Percentiles rank a stretch among this genome's conserved stretches.
phyloP scores from a whole-genome alignment of 2,329 filamentous ascomycete genomes.

The Aspergillus neoniger region DNA sequence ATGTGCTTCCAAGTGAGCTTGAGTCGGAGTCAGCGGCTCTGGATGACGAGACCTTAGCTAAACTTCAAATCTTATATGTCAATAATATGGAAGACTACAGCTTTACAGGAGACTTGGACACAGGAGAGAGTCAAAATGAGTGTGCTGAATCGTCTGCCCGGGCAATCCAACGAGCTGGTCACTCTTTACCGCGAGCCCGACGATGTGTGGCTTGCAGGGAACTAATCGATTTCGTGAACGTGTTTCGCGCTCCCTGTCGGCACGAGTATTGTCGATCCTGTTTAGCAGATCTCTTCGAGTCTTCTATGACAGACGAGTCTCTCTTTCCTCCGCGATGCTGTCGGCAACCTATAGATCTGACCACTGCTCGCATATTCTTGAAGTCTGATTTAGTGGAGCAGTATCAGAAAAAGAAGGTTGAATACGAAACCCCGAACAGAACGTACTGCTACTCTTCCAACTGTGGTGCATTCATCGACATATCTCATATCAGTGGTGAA shows the following conservation, averaged over 20 bases:
- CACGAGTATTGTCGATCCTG: constrained; percentile 58
- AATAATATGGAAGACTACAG: too few species aligned
- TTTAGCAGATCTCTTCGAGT: constrained; percentile 48
- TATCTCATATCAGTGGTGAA: constrained; percentile 31
- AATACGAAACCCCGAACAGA: constrained; percentile 51
- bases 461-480: constrained; percentile 54
- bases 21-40: not conserved
- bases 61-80: constrained; percentile 14
- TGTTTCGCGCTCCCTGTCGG: constrained; percentile 20
- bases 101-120: too few species aligned
- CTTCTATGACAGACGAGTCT: constrained; percentile 51
- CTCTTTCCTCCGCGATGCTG: constrained; percentile 61
- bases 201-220: not conserved
- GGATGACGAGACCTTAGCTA: constrained; percentile 17
- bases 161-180: constrained; percentile 8
- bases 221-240: not conserved
- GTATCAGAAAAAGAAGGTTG: constrained; percentile 51
- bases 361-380: constrained; percentile 40
- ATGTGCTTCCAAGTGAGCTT: not conserved
- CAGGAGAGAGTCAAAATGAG: not conserved
- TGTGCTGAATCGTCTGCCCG: constrained; percentile 14
- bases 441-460: constrained; percentile 53
- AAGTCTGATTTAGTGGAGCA: constrained; percentile 32
- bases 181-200: not conserved
- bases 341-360: constrained; percentile 43